Evolutionary conservation across 2,329 filamentous ascomycete genomes (phyloP), one percentile per base, ranked within the genome.

Genomic region (Metarhizium brunneum): DNA sequence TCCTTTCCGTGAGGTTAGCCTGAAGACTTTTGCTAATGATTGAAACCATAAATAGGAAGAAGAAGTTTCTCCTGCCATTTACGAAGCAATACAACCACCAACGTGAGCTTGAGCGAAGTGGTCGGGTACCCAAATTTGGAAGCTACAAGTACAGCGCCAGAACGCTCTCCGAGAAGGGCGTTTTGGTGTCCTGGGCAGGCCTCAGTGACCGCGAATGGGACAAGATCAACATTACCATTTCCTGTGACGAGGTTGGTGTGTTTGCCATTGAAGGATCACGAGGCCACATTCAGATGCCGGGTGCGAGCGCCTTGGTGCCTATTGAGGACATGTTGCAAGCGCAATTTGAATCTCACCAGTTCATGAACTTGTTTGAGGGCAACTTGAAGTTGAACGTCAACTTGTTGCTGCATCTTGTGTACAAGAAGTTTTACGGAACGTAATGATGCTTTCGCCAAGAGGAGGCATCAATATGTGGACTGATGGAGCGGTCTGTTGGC

Each of bases 21-120:
- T 16, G 35, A 38, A 7, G 20, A n/a, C 10, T 18, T 5, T 25
- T 55, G 52, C 55, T 55, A 35, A 60, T 62, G 61, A 59, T 62
- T 58, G 20, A 11, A n/a, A 30, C n/a, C 38, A 42, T 38, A 8
- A 50, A 63, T 63, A 85, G 87, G 59, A 95, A 95, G 76, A 95
- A 95, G 71, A 84, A 88, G 54, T 96, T 96, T 78, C 80, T 96
- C 55, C 82, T 99, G 70, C 94, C 94, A 14, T 99, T 99, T 70
- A 96, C 92, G 29, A 95, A 95, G 67, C 94, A 99, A 71, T 99
- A 96, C 83, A 95, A 96, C 71, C 94, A 99, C 73, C 91, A 97
- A 75, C 87, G 91, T 61, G 94, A 99, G 73, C 85, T 99, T 36
- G 90, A 96, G 68, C 87, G 90, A 57, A 87, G 88, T 7, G 94